phyloP scores from a whole-genome alignment of 257 asterid genomes.

The Craterostigma plantagineum region DNA sequence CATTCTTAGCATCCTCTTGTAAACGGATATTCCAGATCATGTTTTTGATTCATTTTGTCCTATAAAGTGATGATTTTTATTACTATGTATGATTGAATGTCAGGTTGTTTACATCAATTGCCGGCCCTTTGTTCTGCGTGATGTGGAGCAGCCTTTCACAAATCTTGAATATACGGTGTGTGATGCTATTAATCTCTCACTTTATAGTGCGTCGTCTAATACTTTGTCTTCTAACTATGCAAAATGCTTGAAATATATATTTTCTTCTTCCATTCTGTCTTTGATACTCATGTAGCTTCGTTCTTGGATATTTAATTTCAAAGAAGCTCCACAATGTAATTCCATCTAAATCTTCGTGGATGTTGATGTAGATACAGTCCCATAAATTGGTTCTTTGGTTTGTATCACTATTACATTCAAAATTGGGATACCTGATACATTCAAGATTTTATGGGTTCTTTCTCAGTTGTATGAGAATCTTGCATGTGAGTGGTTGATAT shows the following conservation, averaged over 20 bases:
- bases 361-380: too few species aligned
- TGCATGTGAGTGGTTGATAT: too few species aligned
- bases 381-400: too few species aligned
- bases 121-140: constrained; percentile 97
- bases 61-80: constrained; percentile 1
- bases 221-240: constrained; percentile 1
- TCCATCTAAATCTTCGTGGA: constrained; percentile 4
- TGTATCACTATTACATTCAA: too few species aligned
- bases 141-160: constrained; percentile 89
- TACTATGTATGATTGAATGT: constrained; percentile 9
- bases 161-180: constrained; percentile 96
- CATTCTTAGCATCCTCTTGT: too few species aligned
- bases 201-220: neutral
- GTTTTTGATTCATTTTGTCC: neutral
- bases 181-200: constrained; percentile 14
- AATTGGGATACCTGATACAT: too few species aligned
- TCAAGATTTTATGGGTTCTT: too few species aligned
- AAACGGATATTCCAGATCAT: too few species aligned
- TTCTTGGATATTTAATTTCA: too few species aligned
- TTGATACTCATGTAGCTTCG: too few species aligned
- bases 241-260: neutral
- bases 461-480: too few species aligned
- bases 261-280: neutral
- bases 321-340: too few species aligned
- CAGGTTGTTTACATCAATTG: constrained; percentile 88